Conservation (phyloP, 1,139 yeast genomes). For the Suhomyces bribrorum region DNA sequence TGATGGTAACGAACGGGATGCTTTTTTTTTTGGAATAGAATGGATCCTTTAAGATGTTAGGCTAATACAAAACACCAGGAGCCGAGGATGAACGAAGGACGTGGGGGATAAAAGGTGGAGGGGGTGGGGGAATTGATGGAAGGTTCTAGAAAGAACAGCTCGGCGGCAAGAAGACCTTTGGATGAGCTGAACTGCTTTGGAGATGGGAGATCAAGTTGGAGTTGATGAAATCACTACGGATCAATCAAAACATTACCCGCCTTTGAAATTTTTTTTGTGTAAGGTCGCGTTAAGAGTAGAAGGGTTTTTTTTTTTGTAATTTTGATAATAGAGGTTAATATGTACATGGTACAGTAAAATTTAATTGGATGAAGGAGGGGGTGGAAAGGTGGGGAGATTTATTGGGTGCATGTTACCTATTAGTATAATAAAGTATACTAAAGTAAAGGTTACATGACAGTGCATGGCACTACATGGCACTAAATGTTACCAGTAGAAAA, state of each 20-base stretch:
- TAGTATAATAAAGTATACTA: no score
- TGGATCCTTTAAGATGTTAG: not conserved
- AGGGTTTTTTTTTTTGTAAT: no score
- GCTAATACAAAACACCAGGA: no score
- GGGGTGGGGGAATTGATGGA: not conserved
- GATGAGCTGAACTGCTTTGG: no score
- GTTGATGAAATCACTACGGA: not conserved
- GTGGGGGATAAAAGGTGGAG: not conserved
- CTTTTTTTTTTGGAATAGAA: not conserved
- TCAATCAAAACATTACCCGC: conserved; percentile 12
- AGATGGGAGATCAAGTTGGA: not conserved
- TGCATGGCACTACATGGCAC: no score
- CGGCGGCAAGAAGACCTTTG: no score
- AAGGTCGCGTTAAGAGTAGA: conserved; percentile 9
- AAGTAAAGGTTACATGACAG: no score
- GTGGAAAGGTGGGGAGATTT: no score
- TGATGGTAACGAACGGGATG: no score
- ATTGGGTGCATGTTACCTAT: no score
- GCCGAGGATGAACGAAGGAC: conserved; percentile 1
- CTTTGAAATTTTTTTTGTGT: conserved; percentile 14
- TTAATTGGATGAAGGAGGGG: not conserved
- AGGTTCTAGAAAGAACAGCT: not conserved
- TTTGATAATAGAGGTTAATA: no score
- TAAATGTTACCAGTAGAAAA: no score
- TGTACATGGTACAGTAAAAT: not conserved